A percentile compares a stretch with the other conserved stretches of the same genome.
Conservation (phyloP, 305 asterid species). For the Solanum hybrid region DNA sequence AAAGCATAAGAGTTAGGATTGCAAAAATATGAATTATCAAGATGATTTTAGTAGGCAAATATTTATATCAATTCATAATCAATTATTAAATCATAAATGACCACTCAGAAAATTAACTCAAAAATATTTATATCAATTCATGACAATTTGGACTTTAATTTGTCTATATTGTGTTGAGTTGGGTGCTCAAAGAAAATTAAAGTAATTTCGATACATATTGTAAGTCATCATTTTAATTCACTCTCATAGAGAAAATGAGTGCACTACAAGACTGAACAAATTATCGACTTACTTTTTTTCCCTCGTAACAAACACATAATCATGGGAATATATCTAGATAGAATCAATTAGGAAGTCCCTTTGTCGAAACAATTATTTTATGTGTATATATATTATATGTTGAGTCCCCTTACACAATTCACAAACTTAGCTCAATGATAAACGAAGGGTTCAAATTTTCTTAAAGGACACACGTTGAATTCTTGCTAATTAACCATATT, state of each 20-base stretch:
- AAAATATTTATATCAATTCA: too few species aligned
- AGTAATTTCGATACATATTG: too few species aligned
- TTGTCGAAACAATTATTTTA: too few species aligned
- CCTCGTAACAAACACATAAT: not conserved
- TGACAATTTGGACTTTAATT: not conserved
- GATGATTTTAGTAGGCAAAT: not conserved
- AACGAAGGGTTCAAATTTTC: too few species aligned
- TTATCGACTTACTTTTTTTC: not conserved
- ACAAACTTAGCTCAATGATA: too few species aligned
- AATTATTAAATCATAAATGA: not conserved
- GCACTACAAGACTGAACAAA: not conserved
- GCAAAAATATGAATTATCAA: not conserved
- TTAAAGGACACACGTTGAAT: too few species aligned
- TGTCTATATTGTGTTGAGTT: not conserved
- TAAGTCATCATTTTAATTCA: not conserved
- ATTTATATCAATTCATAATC: not conserved
- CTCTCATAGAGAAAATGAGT: not conserved
- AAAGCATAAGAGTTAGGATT: not conserved
- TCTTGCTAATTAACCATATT: too few species aligned
- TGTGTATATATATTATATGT: too few species aligned
- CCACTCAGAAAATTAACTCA: not conserved
- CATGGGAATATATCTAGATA: not conserved
- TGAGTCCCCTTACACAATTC: too few species aligned
- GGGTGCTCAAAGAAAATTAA: not conserved
- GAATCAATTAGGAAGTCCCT: too few species aligned